Percentiles rank a stretch among this genome's conserved stretches.
Conservation (phyloP, 768 basidiomycete genomes). For the Kondoa malvinella region DNA sequence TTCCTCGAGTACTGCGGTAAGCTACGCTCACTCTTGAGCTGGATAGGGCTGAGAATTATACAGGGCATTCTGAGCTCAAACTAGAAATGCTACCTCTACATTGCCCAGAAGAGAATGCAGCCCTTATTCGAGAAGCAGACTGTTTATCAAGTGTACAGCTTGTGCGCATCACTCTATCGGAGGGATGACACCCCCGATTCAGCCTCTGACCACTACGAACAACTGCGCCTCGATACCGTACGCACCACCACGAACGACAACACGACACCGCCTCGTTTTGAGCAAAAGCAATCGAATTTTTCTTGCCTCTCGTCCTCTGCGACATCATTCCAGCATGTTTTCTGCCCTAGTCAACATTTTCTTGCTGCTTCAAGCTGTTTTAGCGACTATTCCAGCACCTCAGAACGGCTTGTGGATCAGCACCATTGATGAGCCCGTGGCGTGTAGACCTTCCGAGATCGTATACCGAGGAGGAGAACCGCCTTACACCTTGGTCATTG, state of each 20-base stretch:
- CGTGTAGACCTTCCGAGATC: background rate
- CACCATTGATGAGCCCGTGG: background rate
- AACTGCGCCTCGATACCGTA: no score
- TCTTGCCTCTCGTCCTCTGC: no score
- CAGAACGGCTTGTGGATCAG: background rate
- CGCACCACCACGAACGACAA: no score
- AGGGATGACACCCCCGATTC: no score
- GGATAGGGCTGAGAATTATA: background rate
- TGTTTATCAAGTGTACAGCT: background rate
- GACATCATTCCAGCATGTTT: no score
- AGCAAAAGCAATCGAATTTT: no score
- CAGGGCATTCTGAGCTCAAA: background rate
- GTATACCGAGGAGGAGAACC: background rate
- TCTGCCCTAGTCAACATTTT: no score
- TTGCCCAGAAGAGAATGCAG: background rate
- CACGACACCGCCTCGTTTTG: no score
- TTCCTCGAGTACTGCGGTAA: constrained; percentile 11
- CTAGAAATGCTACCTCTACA: background rate
- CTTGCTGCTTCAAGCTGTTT: background rate
- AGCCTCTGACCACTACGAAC: no score
- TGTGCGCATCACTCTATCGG: no score
- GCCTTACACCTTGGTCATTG: background rate
- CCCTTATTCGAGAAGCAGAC: background rate
- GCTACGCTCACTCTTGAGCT: background rate
- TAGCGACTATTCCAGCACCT: background rate